Conservation (phyloP, 345 rosid genomes). For the Citrus maxima region DNA sequence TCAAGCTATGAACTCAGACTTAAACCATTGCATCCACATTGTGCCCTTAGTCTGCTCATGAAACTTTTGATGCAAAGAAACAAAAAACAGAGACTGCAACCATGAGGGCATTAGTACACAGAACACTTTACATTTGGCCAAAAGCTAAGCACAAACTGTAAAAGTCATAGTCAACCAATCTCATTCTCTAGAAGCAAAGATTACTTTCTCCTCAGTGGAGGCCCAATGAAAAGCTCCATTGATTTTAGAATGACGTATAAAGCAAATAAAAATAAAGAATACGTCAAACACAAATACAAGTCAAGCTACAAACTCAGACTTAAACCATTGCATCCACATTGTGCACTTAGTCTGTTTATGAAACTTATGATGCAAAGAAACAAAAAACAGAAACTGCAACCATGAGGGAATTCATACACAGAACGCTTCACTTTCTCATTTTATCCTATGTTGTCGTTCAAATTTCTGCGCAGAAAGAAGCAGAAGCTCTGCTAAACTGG, state of each 20-base stretch:
- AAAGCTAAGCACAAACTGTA: not conserved
- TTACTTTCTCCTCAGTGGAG: not conserved
- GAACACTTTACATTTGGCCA: not conserved
- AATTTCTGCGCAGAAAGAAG: not conserved
- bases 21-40: not conserved
- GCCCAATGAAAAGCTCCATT: not conserved
- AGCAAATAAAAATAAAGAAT: not conserved
- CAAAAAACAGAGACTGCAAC: not conserved
- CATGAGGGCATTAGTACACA: not conserved
- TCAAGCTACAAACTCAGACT: not conserved
- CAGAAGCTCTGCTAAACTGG: conserved; percentile 3
- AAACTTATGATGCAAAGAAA: not conserved
- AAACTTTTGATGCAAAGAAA: not conserved
- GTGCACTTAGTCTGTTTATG: not conserved
- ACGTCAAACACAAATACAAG: not conserved
- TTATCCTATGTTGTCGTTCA: not conserved
- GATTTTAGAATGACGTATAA: not conserved
- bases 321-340: not conserved
- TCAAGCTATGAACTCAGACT: not conserved
- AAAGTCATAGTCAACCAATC: not conserved
- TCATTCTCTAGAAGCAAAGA: not conserved
- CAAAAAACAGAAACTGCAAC: not conserved
- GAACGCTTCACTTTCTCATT: not conserved
- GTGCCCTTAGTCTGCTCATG: not conserved
- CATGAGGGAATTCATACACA: not conserved